These are phyloP conservation scores for Daldinia concentrica DNA, from an alignment of 495 filamentous ascomycete species.

Conservation along the genomic window DNA sequence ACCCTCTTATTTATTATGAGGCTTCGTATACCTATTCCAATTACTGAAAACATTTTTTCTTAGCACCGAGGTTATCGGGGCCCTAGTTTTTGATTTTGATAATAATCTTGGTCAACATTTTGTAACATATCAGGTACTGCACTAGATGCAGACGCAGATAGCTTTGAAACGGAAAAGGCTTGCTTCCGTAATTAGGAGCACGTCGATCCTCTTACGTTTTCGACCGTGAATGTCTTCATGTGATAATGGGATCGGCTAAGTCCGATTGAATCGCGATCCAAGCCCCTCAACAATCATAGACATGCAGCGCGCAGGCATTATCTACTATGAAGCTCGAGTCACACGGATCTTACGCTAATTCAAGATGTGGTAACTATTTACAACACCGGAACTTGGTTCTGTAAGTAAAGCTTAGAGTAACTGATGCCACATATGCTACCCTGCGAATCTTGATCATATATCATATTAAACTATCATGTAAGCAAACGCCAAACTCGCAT, in stretches of 20 bases:
- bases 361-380: not conserved
- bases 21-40: not conserved
- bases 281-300: not conserved
- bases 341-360: slow-evolving; percentile 8
- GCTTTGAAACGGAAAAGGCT: not conserved
- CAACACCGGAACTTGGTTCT: not conserved
- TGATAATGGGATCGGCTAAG: slow-evolving; percentile 1
- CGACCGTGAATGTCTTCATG: not conserved
- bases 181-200: not conserved
- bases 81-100: no score
- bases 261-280: not conserved
- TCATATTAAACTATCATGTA: not conserved
- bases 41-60: not conserved
- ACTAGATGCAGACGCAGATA: not conserved
- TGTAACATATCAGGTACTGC: not conserved
- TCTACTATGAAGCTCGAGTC: not conserved
- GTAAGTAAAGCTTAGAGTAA: not conserved
- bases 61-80: not conserved
- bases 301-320: not conserved
- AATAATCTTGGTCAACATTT: not conserved
- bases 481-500: slow-evolving; percentile 13
- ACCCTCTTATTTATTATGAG: not conserved
- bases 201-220: slow-evolving; percentile 15
- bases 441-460: slow-evolving; percentile 1
- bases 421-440: not conserved